Evolutionary conservation across 495 filamentous ascomycete genomes (phyloP).

Genomic region (Tuber microsphaerosporum): DNA sequence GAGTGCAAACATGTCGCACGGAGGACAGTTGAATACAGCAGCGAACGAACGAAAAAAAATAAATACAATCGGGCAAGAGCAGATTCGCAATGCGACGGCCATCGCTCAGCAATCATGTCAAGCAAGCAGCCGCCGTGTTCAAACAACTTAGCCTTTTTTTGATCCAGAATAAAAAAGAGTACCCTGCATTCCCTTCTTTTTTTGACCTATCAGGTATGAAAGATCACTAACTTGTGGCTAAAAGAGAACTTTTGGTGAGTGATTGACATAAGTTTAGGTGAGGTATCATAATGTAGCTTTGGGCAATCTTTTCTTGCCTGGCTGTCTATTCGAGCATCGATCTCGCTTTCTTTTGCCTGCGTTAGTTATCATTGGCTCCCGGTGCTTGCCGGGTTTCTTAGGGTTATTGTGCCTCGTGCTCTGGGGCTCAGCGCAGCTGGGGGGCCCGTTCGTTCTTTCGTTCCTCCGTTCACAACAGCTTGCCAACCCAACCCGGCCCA

Average conservation of each 20-base stretch:
- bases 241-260: not conserved
- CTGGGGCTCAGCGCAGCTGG: not conserved
- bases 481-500: not conserved
- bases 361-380: not conserved
- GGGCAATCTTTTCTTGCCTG: not conserved
- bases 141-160: not conserved
- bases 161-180: not conserved
- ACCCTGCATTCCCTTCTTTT: not conserved
- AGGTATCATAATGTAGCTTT: not conserved
- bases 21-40: not conserved
- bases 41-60: not conserved
- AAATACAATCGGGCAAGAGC: not conserved
- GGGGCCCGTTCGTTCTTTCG: not conserved
- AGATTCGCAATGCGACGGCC: not conserved
- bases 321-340: not conserved
- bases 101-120: not conserved
- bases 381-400: not conserved
- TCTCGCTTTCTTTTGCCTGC: not conserved
- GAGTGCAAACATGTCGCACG: not conserved
- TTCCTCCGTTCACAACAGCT: not conserved
- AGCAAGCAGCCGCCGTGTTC: not conserved
- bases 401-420: not conserved
- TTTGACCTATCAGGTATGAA: not conserved
- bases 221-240: conserved; percentile 4
- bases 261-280: not conserved